phyloP scores from a whole-genome alignment of 1,139 yeast genomes.

The Kodamaea suecica region DNA sequence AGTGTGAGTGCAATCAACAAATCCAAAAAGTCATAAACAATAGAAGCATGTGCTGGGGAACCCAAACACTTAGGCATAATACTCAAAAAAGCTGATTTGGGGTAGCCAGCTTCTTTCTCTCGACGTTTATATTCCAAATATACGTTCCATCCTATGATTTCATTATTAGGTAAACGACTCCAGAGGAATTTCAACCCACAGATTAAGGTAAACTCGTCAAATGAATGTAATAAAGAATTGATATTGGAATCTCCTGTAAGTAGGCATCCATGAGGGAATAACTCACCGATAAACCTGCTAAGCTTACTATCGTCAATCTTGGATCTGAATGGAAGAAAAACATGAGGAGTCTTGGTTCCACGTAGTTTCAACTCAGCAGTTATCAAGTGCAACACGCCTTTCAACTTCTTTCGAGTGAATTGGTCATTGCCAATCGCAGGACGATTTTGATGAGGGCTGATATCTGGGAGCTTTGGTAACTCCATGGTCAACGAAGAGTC shows the following conservation, averaged over 20 bases:
- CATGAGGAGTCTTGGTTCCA: conserved; percentile 58
- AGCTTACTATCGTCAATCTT: conserved; percentile 57
- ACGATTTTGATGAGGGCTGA: conserved; percentile 12
- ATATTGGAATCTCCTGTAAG: conserved; percentile 32
- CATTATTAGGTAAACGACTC: conserved; percentile 79
- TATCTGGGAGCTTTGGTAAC: conserved; percentile 17
- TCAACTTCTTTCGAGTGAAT: conserved; percentile 61
- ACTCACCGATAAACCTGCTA: conserved; percentile 46
- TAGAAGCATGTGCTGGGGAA: conserved; percentile 85
- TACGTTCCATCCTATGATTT: conserved; percentile 83
- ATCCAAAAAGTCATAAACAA: conserved; percentile 83
- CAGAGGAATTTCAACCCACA: conserved; percentile 78
- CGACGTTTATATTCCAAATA: conserved; percentile 65
- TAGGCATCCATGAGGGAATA: conserved; percentile 56
- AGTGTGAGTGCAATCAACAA: conserved; percentile 75
- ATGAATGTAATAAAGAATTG: conserved; percentile 35
- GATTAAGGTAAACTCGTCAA: conserved; percentile 67
- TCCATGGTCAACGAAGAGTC: conserved; percentile 10
- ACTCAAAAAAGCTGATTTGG: conserved; percentile 70
- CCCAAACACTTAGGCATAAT: conserved; percentile 81
- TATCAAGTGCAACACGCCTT: conserved; percentile 60
- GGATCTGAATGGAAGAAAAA: conserved; percentile 69
- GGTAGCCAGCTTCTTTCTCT: conserved; percentile 63
- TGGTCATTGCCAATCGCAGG: conserved; percentile 27
- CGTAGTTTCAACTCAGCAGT: conserved; percentile 61